Evolutionary conservation across 768 basidiomycete genomes (phyloP).

Genomic region (Psilocybe sp.): DNA sequence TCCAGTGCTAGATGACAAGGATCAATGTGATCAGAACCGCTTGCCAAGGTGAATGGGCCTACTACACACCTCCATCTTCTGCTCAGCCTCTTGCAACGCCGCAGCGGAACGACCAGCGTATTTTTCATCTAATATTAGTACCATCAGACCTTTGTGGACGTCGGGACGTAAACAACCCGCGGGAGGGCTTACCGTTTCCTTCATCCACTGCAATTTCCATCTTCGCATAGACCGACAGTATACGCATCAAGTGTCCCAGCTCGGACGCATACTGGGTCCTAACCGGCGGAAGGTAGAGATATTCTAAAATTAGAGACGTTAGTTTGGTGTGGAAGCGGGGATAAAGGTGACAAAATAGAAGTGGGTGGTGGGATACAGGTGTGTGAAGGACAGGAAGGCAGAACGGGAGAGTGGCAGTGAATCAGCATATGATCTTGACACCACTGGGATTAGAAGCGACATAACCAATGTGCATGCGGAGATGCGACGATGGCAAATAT

Average conservation of each 20-base stretch:
- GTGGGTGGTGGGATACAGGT: conserved; percentile 15
- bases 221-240: conserved; percentile 61
- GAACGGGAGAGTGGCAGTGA: conserved; percentile 18
- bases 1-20: conserved; percentile 52
- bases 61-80: conserved; percentile 40
- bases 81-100: conserved; percentile 39
- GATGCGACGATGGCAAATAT: conserved; percentile 12
- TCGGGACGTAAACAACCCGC: conserved; percentile 2
- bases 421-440: conserved; percentile 18
- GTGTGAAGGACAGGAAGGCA: conserved; percentile 16
- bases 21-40: conserved; percentile 4
- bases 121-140: conserved; percentile 31
- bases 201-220: conserved; percentile 56
- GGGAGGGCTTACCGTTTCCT: conserved; percentile 38
- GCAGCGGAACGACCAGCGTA: conserved; percentile 29
- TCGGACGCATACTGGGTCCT: conserved; percentile 65
- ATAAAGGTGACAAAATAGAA: conserved; percentile 12
- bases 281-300: conserved; percentile 61
- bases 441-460: conserved; percentile 16
- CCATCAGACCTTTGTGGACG: conserved; percentile 5
- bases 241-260: conserved; percentile 72
- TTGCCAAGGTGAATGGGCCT: neutral
- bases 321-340: conserved; percentile 12
- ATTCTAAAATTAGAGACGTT: conserved; percentile 45
- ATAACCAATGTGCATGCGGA: conserved; percentile 15